Evolutionary conservation across 805 yeast genomes (phyloP).

Genomic region (Starmera amethionina): DNA sequence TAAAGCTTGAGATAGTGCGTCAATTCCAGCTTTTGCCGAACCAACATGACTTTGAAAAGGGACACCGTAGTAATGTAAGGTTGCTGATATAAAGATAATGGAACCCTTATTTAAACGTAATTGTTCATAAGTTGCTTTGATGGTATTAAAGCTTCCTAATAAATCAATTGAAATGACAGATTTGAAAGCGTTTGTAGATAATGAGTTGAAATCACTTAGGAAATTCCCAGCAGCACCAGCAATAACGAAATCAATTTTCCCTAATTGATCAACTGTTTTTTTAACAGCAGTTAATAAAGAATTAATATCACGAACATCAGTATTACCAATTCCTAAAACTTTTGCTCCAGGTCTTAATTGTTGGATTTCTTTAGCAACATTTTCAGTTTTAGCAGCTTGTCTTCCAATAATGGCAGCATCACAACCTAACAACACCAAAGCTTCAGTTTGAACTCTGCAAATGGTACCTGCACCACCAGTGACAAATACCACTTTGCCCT

Average conservation of each 20-base stretch:
- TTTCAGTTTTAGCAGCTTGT: conserved; percentile 51
- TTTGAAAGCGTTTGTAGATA: conserved; percentile 81
- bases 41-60: conserved; percentile 87
- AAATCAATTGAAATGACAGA: conserved; percentile 82
- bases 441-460: conserved; percentile 83
- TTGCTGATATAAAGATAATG: conserved; percentile 74
- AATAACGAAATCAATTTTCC: conserved; percentile 76
- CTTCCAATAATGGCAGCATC: conserved; percentile 83
- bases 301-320: conserved; percentile 69
- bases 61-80: conserved; percentile 81
- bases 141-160: conserved; percentile 82
- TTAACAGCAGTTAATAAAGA: conserved; percentile 56
- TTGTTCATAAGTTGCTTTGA: conserved; percentile 67
- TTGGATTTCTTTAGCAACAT: conserved; percentile 61
- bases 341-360: conserved; percentile 45
- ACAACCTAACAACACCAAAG: conserved; percentile 75
- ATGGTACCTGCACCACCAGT: conserved; percentile 98
- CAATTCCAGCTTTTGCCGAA: conserved; percentile 95
- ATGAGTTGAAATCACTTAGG: conserved; percentile 63
- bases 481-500: conserved; percentile 79
- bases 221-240: conserved; percentile 98
- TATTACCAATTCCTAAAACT: conserved; percentile 61
- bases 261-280: conserved; percentile 54
- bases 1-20: conserved; percentile 71
- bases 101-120: conserved; percentile 60